Base-by-base conservation (phyloP, 2,329 filamentous ascomycete species). In the Thermoascus crustaceus region DNA sequence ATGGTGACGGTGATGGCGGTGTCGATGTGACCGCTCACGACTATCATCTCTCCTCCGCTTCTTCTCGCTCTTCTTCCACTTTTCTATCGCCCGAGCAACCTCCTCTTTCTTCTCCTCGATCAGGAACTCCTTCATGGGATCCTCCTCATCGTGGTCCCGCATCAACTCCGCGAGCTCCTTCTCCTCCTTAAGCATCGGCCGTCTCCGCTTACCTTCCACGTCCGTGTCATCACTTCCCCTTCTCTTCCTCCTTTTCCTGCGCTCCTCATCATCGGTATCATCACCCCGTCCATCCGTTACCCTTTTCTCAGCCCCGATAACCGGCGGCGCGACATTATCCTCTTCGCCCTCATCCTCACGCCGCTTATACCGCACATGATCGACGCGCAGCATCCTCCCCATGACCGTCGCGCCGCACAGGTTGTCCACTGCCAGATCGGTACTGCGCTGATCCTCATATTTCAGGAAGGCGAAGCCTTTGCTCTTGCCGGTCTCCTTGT, bases 381-480 rank as follows among this genome's bases (percentile, higher is more conserved):
- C 91, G 8, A 98, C 91, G 40, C 83, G 77, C 26, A 98, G 63
- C 39, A 89, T 63, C 26, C 88, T 73, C 2, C 87, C 88, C 55
- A 85, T 71, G 11, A 98, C 79, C 19, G 79, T 82, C 6, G 88
- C 82, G 20, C 91, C 91, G 24, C 87, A 84, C 4, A 98, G 67
- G 58, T 98, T 98, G 64, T 98, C 91, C 7, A 98, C 93, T 0
- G 93, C 91, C 26, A 98, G 68, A 61, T 96, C 89, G 43, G 85
- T 93, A 64, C 88, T 95, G 48, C 89, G 75, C 67, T 98, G 91
- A 61, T 98, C 89, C 59, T 98, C 91, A 63, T 96, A 98, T 58
- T 98, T 98, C 39, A 98, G 73, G 73, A 93, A 98, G 2, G 83
- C 87, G 56, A 96, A 98, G 0, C 91, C 91, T 47, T 82, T 83